A percentile compares a stretch with the other conserved stretches of the same genome.
phyloP scores from a whole-genome alignment of 75 land plant genomes.

The Cunninghamia lanceolata region DNA sequence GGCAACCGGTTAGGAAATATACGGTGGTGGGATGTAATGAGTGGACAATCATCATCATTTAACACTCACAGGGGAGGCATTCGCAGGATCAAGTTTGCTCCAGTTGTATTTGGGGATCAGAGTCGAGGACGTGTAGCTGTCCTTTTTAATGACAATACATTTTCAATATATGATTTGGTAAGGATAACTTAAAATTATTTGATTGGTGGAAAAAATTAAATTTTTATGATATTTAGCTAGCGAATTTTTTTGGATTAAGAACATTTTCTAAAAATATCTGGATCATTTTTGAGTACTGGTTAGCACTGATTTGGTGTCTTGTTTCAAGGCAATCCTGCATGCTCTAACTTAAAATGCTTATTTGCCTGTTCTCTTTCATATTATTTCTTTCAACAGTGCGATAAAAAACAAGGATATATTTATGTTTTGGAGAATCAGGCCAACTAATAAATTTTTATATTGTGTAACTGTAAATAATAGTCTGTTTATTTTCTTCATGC shows the following conservation, averaged over 20 bases:
- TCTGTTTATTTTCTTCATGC: neutral
- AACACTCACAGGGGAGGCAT: constrained; percentile 93
- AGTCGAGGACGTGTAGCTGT: constrained; percentile 95
- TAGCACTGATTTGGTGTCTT: neutral
- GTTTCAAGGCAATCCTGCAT: neutral
- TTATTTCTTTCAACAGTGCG: neutral
- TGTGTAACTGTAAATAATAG: neutral
- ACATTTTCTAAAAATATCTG: too few relatives aligned
- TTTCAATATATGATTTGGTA: constrained; percentile 94
- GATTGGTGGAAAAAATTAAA: neutral
- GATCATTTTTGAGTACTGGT: neutral
- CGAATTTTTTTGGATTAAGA: neutral
- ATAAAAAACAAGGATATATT: neutral
- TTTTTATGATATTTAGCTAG: neutral
- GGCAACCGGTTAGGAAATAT: constrained; percentile 92
- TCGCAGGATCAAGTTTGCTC: constrained; percentile 95
- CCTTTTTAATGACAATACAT: constrained; percentile 91
- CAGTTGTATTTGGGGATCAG: constrained; percentile 82
- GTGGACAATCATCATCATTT: constrained; percentile 92
- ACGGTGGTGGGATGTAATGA: constrained; percentile 98
- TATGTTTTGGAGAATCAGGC: neutral
- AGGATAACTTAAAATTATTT: constrained; percentile 17
- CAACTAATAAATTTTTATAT: neutral
- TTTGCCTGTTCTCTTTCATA: neutral
- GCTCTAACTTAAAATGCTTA: neutral